Evolutionary conservation across 1,284 basidiomycete genomes (phyloP).

Genomic region (Sporisorium exsertum): DNA sequence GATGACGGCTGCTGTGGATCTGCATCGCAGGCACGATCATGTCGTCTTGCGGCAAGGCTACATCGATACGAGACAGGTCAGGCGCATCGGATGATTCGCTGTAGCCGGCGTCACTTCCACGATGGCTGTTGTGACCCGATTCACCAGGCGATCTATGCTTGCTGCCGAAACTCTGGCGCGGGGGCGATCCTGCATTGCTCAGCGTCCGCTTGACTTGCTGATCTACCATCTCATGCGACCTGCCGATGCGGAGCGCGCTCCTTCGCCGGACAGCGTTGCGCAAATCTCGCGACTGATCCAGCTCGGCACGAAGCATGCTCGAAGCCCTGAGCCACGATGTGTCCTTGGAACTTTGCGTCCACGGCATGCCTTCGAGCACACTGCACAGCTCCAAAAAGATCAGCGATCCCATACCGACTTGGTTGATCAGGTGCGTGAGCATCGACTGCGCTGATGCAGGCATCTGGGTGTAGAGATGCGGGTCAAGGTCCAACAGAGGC

Average conservation of each 20-base stretch:
- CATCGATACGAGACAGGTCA: slow-evolving; percentile 17
- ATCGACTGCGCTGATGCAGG: slow-evolving; percentile 46
- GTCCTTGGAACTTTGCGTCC: slow-evolving; percentile 36
- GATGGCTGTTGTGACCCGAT: slow-evolving; percentile 15
- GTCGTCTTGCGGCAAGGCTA: slow-evolving; percentile 40
- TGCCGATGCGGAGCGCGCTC: slow-evolving; percentile 38
- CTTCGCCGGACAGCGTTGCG: slow-evolving; percentile 31
- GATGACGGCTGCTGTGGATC: slow-evolving; percentile 50
- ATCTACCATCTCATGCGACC: slow-evolving; percentile 19
- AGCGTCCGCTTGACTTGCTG: slow-evolving; percentile 36
- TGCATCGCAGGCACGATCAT: slow-evolving; percentile 50
- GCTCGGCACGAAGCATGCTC: slow-evolving; percentile 23
- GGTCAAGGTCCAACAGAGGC: slow-evolving; percentile 29
- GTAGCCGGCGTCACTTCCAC: slow-evolving; percentile 29
- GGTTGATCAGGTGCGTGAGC: slow-evolving; percentile 24
- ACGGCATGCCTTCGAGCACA: slow-evolving; percentile 38
- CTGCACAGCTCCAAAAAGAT: slow-evolving; percentile 44
- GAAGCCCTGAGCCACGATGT: slow-evolving; percentile 34
- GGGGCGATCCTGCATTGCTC: slow-evolving; percentile 22
- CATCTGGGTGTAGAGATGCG: slow-evolving; percentile 24
- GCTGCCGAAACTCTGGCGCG: slow-evolving; percentile 11
- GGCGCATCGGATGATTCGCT: slow-evolving; percentile 7
- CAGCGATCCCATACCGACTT: slow-evolving; percentile 33
- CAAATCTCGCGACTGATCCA: slow-evolving; percentile 28
- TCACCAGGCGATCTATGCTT: slow-evolving; percentile 18